Evolutionary conservation across 1,139 yeast species (phyloP).

Genomic region (Spathaspora sp.): DNA sequence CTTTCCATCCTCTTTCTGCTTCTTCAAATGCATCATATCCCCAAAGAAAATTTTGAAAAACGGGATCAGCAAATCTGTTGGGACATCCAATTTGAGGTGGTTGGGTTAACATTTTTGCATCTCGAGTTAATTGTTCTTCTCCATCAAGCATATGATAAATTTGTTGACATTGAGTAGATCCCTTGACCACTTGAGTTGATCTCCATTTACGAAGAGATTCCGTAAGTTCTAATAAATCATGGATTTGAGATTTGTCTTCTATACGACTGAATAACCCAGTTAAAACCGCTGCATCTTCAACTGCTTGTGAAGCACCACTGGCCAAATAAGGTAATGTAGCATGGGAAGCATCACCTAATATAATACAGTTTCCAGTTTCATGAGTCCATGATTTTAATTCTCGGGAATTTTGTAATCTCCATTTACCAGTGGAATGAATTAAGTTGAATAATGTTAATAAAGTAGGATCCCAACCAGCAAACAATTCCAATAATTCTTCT

Average conservation of each 20-base stretch:
- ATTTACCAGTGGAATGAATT: slow-evolving; percentile 23
- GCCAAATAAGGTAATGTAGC: slow-evolving; percentile 42
- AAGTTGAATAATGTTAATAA: slow-evolving; percentile 20
- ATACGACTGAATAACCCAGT: slow-evolving; percentile 15
- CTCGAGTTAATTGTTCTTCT: slow-evolving; percentile 20
- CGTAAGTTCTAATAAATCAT: slow-evolving; percentile 11
- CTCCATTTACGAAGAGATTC: slow-evolving; percentile 25
- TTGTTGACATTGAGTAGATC: slow-evolving; percentile 21
- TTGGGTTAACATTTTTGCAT: slow-evolving; percentile 9
- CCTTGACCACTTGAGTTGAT: slow-evolving; percentile 24
- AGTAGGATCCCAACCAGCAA: slow-evolving; percentile 30
- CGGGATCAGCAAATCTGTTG: slow-evolving; percentile 28
- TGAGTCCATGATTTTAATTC: slow-evolving; percentile 23
- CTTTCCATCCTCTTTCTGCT: slow-evolving; percentile 17
- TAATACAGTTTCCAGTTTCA: slow-evolving; percentile 21
- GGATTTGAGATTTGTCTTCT: slow-evolving; percentile 15
- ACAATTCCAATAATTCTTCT: slow-evolving; percentile 24
- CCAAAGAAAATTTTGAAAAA: slow-evolving; percentile 23
- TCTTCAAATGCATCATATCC: slow-evolving; percentile 27
- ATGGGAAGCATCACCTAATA: slow-evolving; percentile 41
- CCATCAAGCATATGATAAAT: slow-evolving; percentile 28
- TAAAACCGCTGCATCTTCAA: slow-evolving; percentile 29
- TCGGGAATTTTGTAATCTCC: slow-evolving; percentile 29
- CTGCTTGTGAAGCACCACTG: slow-evolving; percentile 42
- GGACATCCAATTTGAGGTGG: slow-evolving; percentile 22